Base-by-base conservation (phyloP, 2,329 filamentous ascomycete genomes). In the Tolypocladium inflatum region DNA sequence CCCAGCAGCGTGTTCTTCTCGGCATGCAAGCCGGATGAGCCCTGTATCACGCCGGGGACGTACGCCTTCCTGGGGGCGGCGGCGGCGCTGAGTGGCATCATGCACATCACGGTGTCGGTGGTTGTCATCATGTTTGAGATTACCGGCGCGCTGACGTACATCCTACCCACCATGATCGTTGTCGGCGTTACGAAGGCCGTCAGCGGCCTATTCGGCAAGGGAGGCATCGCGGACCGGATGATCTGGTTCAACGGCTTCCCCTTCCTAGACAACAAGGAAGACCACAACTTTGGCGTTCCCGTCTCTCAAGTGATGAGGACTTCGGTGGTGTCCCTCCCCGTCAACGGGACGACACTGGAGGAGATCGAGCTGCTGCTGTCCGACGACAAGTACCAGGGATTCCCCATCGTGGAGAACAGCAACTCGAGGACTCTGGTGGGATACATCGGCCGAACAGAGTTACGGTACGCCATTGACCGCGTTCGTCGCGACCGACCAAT, bases 111-210 rank as follows among this genome's bases (percentile, higher is more conserved):
- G 0, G 86, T 99, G 19, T 95, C 92, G 0, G 91, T 99, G 11
- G 93, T 97, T 2, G 94, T 99, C 67, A 99, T 99, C 72, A 97
- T 99, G 94, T 97, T 97, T 68, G 94, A 99, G 73, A 81, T 99
- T 54, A 99, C 94, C 0, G 94, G 94, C n/a, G 94, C 94, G 8
- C 77, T 97, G 60, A 96, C 92, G 2, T 99, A 99, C 69, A 97
- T 99, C 63, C 77, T 99, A 35, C 94, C 94, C 0, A 97, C 93
- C 17, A 99, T 99, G 94, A 97, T 99, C 65, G 94, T 97, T 0
- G 94, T 97, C 2, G 94, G 94, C 54, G 89, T 97, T 38, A 97
- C 93, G 43, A 99, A 99, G 77, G 90, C 90, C 17, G 90, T 99
- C 53, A 87, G 89, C 61, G 91, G 96, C 64, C 80, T 91, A 15